Conservation (phyloP, 352 stramenopile genomes). For the Phytopythium cucurbitacearum region DNA sequence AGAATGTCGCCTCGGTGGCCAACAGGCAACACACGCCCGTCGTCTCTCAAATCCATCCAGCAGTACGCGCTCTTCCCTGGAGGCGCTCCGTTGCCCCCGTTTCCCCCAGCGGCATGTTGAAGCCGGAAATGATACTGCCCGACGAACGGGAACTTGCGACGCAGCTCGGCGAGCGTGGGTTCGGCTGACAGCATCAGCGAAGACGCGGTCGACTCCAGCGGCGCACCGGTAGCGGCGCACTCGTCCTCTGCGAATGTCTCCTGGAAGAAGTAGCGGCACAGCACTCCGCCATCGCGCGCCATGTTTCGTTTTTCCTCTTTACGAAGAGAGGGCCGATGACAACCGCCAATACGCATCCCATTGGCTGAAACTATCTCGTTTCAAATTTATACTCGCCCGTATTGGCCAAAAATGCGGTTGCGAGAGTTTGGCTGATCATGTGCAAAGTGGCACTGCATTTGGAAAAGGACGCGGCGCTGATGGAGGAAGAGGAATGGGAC, state of each 20-base stretch:
- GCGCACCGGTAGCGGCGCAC: slow-evolving; percentile 7
- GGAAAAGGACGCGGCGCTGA: background rate
- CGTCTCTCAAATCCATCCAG: slow-evolving; percentile 74
- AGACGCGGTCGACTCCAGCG: slow-evolving; percentile 47
- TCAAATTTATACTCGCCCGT: background rate
- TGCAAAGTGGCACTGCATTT: background rate
- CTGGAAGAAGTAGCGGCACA: slow-evolving; percentile 86
- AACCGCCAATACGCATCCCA: no score
- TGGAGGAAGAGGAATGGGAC: slow-evolving; percentile 75
- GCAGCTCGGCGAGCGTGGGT: slow-evolving; percentile 59
- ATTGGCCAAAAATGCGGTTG: slow-evolving; percentile 9
- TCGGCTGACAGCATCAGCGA: slow-evolving; percentile 59
- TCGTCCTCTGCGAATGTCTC: slow-evolving; percentile 56
- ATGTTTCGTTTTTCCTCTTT: background rate
- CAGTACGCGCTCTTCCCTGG: slow-evolving; percentile 30
- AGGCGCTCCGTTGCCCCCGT: slow-evolving; percentile 5
- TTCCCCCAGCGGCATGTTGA: slow-evolving; percentile 24
- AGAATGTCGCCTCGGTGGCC: slow-evolving; percentile 33
- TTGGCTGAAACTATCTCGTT: no score
- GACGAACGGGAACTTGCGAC: slow-evolving; percentile 73
- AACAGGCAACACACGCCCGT: slow-evolving; percentile 35
- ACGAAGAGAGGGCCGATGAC: no score
- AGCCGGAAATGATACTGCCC: slow-evolving; percentile 77
- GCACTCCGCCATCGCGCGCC: slow-evolving; percentile 26
- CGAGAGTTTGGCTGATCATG: background rate